A percentile compares a stretch with the other conserved stretches of the same genome.
phyloP scores from a whole-genome alignment of 1,284 basidiomycete genomes.

The Kalmanozyma brasiliensis region DNA sequence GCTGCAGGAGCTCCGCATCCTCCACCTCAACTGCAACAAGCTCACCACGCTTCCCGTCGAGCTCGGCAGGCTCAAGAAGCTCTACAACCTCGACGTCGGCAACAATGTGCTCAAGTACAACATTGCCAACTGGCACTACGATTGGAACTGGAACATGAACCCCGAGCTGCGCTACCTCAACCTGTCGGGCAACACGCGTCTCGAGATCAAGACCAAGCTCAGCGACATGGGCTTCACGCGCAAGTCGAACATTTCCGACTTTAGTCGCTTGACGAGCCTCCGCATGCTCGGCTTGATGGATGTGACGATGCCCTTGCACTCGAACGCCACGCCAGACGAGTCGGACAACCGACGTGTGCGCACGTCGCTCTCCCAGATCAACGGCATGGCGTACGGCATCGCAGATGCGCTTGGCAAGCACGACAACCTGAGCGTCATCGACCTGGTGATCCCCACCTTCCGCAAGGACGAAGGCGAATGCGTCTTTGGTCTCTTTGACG shows the following conservation, averaged over 20 bases:
- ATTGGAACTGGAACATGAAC: constrained; percentile 99
- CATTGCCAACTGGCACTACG: constrained; percentile 97
- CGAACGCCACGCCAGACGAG: constrained; percentile 79
- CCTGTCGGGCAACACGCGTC: constrained; percentile 84
- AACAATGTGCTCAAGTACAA: constrained; percentile 97
- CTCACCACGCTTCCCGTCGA: constrained; percentile 92
- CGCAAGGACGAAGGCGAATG: constrained; percentile 81
- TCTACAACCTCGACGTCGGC: constrained; percentile 90
- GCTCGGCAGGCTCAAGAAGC: constrained; percentile 81
- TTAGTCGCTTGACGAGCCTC: constrained; percentile 83
- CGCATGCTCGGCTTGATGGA: constrained; percentile 96
- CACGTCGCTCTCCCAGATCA: constrained; percentile 88
- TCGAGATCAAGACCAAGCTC: constrained; percentile 80
- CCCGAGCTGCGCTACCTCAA: constrained; percentile 89
- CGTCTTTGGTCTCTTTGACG: constrained; percentile 93
- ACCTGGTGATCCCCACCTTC: constrained; percentile 91
- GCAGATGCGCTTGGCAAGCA: constrained; percentile 85
- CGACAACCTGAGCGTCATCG: constrained; percentile 81
- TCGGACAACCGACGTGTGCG: constrained; percentile 89
- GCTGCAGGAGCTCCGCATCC: constrained; percentile 61
- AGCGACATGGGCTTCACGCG: constrained; percentile 65
- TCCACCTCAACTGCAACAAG: constrained; percentile 94
- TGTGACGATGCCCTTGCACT: constrained; percentile 77
- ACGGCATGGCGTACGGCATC: constrained; percentile 95
- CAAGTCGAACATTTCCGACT: constrained; percentile 77